These are phyloP conservation scores for Rhamnella rubrinervis DNA, from an alignment of 331 rosid species.

Conservation along the genomic window DNA sequence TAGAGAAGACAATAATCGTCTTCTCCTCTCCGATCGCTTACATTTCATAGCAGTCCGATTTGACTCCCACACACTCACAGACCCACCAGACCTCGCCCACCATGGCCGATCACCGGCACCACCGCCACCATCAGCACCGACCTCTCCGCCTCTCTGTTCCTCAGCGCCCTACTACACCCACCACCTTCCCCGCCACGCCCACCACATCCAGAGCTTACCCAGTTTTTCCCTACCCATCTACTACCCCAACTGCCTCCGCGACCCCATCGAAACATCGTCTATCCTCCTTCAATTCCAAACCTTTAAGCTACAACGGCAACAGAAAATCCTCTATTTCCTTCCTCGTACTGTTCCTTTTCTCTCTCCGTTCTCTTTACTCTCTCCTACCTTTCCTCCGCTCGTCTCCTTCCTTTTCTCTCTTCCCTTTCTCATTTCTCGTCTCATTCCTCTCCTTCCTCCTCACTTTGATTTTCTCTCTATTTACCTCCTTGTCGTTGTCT, in stretches of 20 bases:
- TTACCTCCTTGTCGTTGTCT: slow-evolving; percentile 28
- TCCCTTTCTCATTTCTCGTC: slow-evolving; percentile 73
- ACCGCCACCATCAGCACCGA: slow-evolving; percentile 59
- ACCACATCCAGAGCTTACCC: slow-evolving; percentile 43
- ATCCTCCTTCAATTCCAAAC: slow-evolving; percentile 44
- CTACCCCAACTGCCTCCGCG: slow-evolving; percentile 47
- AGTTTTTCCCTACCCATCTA: slow-evolving; percentile 41
- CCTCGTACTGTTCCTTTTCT: slow-evolving; percentile 65
- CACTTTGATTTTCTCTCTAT: slow-evolving; percentile 50
- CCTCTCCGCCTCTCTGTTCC: slow-evolving; percentile 85
- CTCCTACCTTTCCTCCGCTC: slow-evolving; percentile 76
- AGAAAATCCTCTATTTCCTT: slow-evolving; percentile 51
- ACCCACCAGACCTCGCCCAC: not conserved
- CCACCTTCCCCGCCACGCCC: slow-evolving; percentile 30
- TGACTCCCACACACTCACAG: not conserved
- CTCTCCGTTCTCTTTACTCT: slow-evolving; percentile 71
- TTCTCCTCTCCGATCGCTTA: too few relatives aligned
- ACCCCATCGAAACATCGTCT: slow-evolving; percentile 67
- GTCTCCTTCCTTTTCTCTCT: slow-evolving; percentile 66
- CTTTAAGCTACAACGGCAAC: slow-evolving; percentile 14
- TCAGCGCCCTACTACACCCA: slow-evolving; percentile 32
- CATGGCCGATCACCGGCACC: slow-evolving; percentile 61
- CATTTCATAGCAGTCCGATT: too few relatives aligned
- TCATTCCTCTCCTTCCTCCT: slow-evolving; percentile 72
- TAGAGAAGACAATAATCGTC: too few relatives aligned